Percentiles rank a stretch among this genome's conserved stretches.
Evolutionary conservation across 2,329 filamentous ascomycete genomes (phyloP).

Genomic region (Harringtonia aguacate): DNA sequence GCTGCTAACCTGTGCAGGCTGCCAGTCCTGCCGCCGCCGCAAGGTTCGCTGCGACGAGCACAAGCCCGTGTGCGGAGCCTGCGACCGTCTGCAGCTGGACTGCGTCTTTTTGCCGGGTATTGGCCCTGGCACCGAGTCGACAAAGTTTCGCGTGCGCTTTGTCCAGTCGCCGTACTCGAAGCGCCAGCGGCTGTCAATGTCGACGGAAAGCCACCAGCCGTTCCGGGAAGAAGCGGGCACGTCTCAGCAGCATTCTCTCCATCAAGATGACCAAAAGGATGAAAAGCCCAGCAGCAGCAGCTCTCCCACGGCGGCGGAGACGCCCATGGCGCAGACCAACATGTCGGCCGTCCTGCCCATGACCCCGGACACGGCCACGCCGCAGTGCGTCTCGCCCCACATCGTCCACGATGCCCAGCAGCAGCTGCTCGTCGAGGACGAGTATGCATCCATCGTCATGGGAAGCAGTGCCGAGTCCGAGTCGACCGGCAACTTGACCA

Average conservation of each 20-base stretch:
- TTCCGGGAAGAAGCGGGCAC: too few species aligned
- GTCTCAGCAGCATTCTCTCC: background rate
- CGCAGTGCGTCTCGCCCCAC: background rate
- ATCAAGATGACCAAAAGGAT: too few species aligned
- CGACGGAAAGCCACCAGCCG: too few species aligned
- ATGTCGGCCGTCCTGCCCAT: background rate
- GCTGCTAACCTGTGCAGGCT: constrained; percentile 4
- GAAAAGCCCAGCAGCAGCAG: too few species aligned
- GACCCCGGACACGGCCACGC: background rate
- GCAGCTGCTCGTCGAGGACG: too few species aligned
- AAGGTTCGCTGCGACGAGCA: constrained; percentile 14
- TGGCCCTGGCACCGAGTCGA: background rate
- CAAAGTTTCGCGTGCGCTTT: constrained; percentile 4
- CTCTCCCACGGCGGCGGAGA: too few species aligned
- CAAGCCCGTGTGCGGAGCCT: constrained; percentile 14
- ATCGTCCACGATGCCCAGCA: too few species aligned
- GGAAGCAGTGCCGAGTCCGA: too few species aligned
- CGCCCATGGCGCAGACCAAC: too few species aligned
- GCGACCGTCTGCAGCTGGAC: constrained; percentile 11
- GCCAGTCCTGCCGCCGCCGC: constrained; percentile 15
- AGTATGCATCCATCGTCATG: too few species aligned
- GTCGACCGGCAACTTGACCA: background rate
- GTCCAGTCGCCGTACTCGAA: background rate
- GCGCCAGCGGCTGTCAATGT: background rate
- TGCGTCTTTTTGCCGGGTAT: constrained; percentile 11